Percentiles rank a stretch among this genome's conserved stretches.
phyloP scores from a whole-genome alignment of 1,284 basidiomycete genomes.

The Apiotrichum sp. region DNA sequence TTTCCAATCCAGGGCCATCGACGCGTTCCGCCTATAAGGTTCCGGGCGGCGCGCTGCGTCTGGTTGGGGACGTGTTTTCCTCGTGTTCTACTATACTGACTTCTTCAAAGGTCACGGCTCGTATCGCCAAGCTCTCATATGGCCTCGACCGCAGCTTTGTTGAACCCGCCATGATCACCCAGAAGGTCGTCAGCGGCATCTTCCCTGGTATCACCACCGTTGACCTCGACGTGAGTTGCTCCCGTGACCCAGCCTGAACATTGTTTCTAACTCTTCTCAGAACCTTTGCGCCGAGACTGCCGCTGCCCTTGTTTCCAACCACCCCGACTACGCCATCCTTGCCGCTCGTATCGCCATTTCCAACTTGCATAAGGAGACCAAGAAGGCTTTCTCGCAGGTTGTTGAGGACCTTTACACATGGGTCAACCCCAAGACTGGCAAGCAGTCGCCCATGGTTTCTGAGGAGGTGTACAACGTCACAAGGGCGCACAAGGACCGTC shows the following conservation, averaged over 20 bases:
- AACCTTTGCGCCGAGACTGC: constrained; percentile 95
- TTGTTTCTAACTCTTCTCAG: constrained; percentile 28
- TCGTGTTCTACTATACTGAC: no score
- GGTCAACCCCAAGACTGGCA: constrained; percentile 94
- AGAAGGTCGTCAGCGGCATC: constrained; percentile 92
- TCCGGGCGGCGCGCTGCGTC: no score
- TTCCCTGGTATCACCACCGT: constrained; percentile 88
- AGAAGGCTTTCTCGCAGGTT: constrained; percentile 91
- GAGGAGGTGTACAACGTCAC: constrained; percentile 79
- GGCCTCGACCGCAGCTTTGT: constrained; percentile 91
- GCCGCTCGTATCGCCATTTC: constrained; percentile 91
- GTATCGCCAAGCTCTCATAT: constrained; percentile 90
- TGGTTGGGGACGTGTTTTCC: no score
- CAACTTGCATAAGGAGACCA: constrained; percentile 98
- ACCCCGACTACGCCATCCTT: constrained; percentile 96
- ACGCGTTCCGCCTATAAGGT: background rate
- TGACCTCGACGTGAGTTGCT: constrained; percentile 64
- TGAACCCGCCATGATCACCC: constrained; percentile 89
- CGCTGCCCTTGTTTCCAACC: constrained; percentile 88
- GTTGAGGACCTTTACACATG: constrained; percentile 87
- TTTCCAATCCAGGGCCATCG: background rate
- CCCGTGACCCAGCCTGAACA: background rate
- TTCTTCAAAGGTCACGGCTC: constrained; percentile 14
- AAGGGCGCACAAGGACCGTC: constrained; percentile 69
- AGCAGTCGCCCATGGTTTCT: constrained; percentile 84